Conservation (phyloP, 2,329 filamentous ascomycete species). For the Fusarium piperis region DNA sequence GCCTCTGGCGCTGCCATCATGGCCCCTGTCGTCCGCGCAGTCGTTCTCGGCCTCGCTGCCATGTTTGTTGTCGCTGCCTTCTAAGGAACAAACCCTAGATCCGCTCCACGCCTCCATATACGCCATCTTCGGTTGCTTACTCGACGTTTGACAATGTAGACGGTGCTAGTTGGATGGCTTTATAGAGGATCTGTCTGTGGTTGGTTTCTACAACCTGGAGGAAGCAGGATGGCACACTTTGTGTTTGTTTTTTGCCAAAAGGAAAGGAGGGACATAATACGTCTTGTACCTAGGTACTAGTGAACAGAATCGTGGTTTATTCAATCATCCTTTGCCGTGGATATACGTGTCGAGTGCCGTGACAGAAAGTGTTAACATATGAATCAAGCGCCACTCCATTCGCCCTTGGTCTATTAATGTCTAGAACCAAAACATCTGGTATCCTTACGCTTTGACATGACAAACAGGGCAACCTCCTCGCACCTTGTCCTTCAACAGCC, state of each 20-base stretch:
- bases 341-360: neutral
- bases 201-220: constrained; percentile 23
- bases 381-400: constrained; percentile 19
- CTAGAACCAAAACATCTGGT: constrained; percentile 15
- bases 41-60: constrained; percentile 40
- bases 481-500: constrained; percentile 77
- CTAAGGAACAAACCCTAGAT: constrained; percentile 25
- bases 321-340: constrained; percentile 3
- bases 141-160: constrained; percentile 18
- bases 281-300: constrained; percentile 40
- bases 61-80: constrained; percentile 41
- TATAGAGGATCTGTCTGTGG: constrained; percentile 11
- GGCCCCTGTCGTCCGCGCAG: constrained; percentile 31
- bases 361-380: neutral
- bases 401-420: constrained; percentile 20
- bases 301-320: constrained; percentile 31
- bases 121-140: constrained; percentile 24
- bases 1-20: constrained; percentile 46
- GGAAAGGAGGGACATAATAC: constrained; percentile 37
- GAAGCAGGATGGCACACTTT: constrained; percentile 34
- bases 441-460: constrained; percentile 38
- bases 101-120: constrained; percentile 14
- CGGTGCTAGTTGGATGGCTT: constrained; percentile 31
- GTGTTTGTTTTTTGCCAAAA: constrained; percentile 26
- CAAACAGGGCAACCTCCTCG: constrained; percentile 72